Evolutionary conservation across 257 asterid species (phyloP).

Genomic region (Handroanthus guayacan): DNA sequence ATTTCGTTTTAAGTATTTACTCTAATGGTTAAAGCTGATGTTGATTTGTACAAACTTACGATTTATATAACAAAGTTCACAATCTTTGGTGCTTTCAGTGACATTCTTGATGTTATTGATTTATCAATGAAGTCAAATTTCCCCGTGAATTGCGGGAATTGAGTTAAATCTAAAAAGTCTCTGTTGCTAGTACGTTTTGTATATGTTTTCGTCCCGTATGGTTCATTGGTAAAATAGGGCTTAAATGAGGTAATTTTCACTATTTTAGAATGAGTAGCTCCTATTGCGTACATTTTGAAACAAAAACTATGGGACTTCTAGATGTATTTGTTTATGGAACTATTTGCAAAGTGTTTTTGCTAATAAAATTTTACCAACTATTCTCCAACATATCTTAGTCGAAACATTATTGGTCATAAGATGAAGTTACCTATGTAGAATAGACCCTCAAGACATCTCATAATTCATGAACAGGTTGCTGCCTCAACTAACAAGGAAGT

Average conservation of each 20-base stretch:
- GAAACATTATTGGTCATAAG: not conserved
- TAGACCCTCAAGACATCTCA: conserved; percentile 8
- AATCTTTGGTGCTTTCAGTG: conserved; percentile 4
- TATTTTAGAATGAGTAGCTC: not conserved
- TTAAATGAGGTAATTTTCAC: not conserved
- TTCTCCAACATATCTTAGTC: not conserved
- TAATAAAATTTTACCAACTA: not conserved
- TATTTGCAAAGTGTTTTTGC: not conserved
- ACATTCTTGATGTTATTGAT: not conserved
- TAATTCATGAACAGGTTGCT: conserved; percentile 58
- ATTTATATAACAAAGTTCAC: not conserved
- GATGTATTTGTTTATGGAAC: not conserved
- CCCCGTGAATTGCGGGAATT: not conserved
- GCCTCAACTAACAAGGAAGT: conserved; percentile 92
- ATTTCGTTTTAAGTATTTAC: conserved; percentile 10
- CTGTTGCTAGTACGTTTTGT: not conserved
- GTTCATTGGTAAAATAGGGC: not conserved
- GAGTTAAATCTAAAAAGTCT: not conserved
- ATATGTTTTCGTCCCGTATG: not conserved
- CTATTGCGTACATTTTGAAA: not conserved
- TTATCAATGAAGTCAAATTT: not conserved
- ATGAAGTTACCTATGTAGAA: conserved; percentile 2
- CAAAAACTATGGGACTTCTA: not conserved
- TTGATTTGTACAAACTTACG: not conserved
- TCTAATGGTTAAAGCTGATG: not conserved